Evolutionary conservation across 2,329 filamentous ascomycete species (phyloP).

Genomic region (Colletotrichum tropicicola): DNA sequence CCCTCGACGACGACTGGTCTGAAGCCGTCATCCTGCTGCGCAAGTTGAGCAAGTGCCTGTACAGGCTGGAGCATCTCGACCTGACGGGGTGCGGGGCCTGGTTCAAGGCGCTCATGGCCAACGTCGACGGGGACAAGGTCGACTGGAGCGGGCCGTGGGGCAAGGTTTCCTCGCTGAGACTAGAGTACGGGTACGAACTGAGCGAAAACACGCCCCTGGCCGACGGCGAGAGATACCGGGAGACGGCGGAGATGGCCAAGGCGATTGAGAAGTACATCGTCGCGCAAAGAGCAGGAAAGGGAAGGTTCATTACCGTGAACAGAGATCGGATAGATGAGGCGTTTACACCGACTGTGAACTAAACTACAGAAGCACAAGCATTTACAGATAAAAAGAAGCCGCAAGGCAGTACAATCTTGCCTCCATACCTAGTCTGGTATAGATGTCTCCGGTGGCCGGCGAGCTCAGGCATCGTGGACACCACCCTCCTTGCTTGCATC

Average conservation of each 20-base stretch:
- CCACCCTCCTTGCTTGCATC: conserved; percentile 5
- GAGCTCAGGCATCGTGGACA: not conserved
- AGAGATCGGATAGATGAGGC: conserved; percentile 40
- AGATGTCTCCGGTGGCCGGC: no score
- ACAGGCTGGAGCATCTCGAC: conserved; percentile 68
- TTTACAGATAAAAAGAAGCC: not conserved
- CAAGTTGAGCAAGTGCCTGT: conserved; percentile 62
- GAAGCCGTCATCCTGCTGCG: conserved; percentile 66
- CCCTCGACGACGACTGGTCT: conserved; percentile 66
- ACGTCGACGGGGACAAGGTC: conserved; percentile 54
- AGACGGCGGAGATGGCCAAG: conserved; percentile 48
- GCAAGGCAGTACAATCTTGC: not conserved
- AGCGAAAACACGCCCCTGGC: conserved; percentile 42
- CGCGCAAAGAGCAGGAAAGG: conserved; percentile 54
- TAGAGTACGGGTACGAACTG: conserved; percentile 54
- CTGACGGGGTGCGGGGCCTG: conserved; percentile 67
- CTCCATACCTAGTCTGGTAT: no score
- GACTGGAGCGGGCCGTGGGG: conserved; percentile 66
- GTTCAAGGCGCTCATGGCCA: conserved; percentile 56
- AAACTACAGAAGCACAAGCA: not conserved
- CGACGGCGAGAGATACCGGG: conserved; percentile 43
- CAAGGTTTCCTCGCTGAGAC: conserved; percentile 55
- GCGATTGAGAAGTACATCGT: conserved; percentile 59
- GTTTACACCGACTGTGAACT: not conserved
- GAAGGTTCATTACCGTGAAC: conserved; percentile 59